phyloP scores from a whole-genome alignment of 345 rosid species.

The Heritiera littoralis region DNA sequence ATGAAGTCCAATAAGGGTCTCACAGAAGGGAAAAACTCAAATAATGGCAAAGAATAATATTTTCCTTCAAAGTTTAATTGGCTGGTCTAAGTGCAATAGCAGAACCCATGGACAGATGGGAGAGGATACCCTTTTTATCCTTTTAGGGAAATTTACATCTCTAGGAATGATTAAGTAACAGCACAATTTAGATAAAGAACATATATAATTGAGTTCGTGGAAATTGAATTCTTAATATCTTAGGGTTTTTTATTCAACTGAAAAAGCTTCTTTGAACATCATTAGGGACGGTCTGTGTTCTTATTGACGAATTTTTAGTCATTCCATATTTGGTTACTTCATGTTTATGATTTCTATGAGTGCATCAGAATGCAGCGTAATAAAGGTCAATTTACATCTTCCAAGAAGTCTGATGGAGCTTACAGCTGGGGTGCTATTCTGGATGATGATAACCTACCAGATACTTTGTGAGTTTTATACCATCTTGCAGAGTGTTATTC shows the following conservation, averaged over 20 bases:
- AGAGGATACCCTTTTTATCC: neutral
- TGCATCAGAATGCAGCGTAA: conserved; percentile 87
- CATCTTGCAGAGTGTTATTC: conserved; percentile 1
- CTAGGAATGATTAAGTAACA: conserved; percentile 1
- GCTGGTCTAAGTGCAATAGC: neutral
- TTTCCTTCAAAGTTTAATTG: conserved; percentile 10
- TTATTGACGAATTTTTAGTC: neutral
- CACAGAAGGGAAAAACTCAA: neutral
- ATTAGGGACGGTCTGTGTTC: neutral
- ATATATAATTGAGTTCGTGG: neutral
- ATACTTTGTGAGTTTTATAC: conserved; percentile 62
- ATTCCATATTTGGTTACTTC: neutral
- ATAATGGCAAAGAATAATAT: neutral
- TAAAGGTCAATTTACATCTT: conserved; percentile 95
- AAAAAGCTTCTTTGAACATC: neutral
- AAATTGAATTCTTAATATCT: neutral
- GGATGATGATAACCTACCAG: conserved; percentile 69
- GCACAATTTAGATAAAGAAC: neutral
- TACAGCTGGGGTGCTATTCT: conserved; percentile 54
- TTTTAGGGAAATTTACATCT: conserved; percentile 11
- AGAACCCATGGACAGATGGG: neutral
- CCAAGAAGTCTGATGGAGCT: conserved; percentile 71
- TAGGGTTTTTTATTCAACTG: conserved; percentile 6
- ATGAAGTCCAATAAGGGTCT: neutral
- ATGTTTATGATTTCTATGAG: conserved; percentile 15